A percentile compares a stretch with the other conserved stretches of the same genome.
These are phyloP conservation scores for Gossypium anomalum DNA, from an alignment of 345 rosid genomes.

Conservation along the genomic window DNA sequence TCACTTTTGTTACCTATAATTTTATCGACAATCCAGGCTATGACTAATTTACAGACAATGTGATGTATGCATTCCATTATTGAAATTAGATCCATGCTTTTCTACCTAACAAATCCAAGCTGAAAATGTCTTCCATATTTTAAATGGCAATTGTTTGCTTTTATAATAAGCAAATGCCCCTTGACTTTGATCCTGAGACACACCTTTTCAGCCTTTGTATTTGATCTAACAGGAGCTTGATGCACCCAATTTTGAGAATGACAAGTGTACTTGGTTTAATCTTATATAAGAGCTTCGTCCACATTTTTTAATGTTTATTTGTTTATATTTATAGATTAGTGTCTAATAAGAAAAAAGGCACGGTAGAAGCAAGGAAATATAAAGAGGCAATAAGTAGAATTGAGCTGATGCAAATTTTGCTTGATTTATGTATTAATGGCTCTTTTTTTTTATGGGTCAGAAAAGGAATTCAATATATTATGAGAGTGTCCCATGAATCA, in stretches of 20 bases:
- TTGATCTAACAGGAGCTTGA: background rate
- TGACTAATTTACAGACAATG: no score
- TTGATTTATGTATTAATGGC: background rate
- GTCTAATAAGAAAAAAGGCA: no score
- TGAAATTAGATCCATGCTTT: background rate
- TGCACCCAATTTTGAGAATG: background rate
- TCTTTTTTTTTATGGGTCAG: background rate
- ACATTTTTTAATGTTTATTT: no score
- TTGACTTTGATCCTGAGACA: no score
- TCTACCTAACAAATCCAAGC: background rate
- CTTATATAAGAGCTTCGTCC: background rate
- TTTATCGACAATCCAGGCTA: background rate
- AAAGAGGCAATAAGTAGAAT: no score
- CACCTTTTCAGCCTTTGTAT: background rate
- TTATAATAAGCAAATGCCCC: no score
- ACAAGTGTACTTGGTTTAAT: background rate
- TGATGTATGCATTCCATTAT: background rate
- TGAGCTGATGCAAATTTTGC: background rate
- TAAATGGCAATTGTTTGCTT: no score
- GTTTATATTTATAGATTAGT: no score
- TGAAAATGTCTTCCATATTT: no score
- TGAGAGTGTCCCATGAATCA: background rate
- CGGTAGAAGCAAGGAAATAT: no score
- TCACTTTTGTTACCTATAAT: no score
- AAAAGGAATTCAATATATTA: background rate